Evolutionary conservation across 208 protist species (phyloP), one percentile per base, ranked within the genome.

Genomic region (Acanthamoeba triangularis): DNA sequence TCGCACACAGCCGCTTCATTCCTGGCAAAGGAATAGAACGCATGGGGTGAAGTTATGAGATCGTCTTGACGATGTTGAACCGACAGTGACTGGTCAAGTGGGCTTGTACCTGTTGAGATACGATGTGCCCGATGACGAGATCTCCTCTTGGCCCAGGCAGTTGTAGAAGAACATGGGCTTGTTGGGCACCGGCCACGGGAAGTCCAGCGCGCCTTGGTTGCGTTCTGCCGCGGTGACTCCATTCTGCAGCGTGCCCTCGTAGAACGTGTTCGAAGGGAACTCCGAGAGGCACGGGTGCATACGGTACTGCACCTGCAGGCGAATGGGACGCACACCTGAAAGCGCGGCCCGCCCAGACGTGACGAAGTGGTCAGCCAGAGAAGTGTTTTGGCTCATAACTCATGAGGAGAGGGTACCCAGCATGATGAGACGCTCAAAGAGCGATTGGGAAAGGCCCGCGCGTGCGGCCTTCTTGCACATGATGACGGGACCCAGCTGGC

Each of bases 241-340:
- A 96, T 99, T 99, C 88, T 99, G 98, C 14, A 99, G 97, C 7
- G 97, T 98, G 74, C 99, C 99, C 94, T 99, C 99, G 96, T 99
- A 99, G 97, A 99, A 99, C 0, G 97, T 98, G 93, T 99, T 98
- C 4, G 99, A 99, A 1, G 99, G 98, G 90, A 99, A 99, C 84
- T 98, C 97, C 56, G 98, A 98, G n/a, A 99, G 91, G 44, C 85
- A 96, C 33, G 99, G 99, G 96, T 99, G 99, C 99, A 99, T 99
- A 76, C 99, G 98, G 96, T 99, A 99, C 96, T 99, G 99, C 11
- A 99, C 98, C 84, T 99, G 97, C 30, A 99, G 97, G 52, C 99
- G 97, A 41, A 99, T 95, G 23, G 99, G 99, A 13, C 98, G 74
- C 67, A 98, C 97, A 37, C 98, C 97, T 80, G 41, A 6, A 30